Evolutionary conservation across 2,329 filamentous ascomycete genomes (phyloP), one percentile per base, ranked within the genome.

Genomic region (Pseudocercospora musae): DNA sequence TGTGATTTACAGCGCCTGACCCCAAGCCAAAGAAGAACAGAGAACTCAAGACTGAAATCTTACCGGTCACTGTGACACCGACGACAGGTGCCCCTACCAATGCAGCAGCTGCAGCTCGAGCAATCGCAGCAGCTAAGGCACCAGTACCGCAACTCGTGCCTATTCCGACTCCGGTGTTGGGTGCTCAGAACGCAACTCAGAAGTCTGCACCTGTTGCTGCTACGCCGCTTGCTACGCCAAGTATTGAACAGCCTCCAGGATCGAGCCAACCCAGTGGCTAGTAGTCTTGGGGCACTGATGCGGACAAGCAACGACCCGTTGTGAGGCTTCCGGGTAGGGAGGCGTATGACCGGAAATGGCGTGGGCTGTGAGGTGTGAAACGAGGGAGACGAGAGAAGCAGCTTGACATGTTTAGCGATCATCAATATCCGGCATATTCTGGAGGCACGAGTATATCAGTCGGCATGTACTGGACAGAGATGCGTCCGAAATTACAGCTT

Each of bases 1-100:
- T 33, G 20, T 3, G 18, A 33, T 60, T 65, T 27, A 21, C 53
- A 85, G 86, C 86, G 31, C 86, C 86, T 2, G 85, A 87, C 68
- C 86, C 86, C 48, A 84, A 84, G 69, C 81, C 84, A 55, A 89
- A 89, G 77, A 87, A 84, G 76, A 85, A 85, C 54, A 77, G 85
- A 62, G 84, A 87, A 73, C 74, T 88, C 67, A 88, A 88, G 73
- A 85, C 83, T 13, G 81, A 81, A 65, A 85, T 87, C 60, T 70
- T 81, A 61, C 80, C 80, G 44, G 77, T 80, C 65, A 77, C 79
- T 27, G 66, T 73, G 33, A 68, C 66, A 48, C 66, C 67, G 11
- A 59, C 60, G 23, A 63, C 63, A 23, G 56, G 40, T 25, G 59
- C 59, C 11, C 59, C 59, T 18, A 61, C 59, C 42, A 65, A 65